These are phyloP conservation scores for Nicotiana undulata DNA, from an alignment of 257 asterid genomes.

Conservation along the genomic window DNA sequence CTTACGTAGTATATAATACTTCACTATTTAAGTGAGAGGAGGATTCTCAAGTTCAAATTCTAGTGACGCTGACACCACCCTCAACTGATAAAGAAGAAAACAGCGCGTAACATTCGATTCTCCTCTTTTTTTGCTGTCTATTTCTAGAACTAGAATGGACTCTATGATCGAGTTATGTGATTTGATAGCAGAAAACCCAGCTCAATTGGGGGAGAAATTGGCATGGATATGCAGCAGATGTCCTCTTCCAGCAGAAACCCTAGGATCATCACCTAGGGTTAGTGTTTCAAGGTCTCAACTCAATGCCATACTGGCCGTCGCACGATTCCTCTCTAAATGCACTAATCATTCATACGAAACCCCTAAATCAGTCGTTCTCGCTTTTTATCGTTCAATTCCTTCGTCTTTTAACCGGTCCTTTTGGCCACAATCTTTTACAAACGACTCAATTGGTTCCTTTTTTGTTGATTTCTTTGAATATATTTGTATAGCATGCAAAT, in stretches of 20 bases:
- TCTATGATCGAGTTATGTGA: no score
- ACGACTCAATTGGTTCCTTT: constrained; percentile 56
- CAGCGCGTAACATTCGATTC: no score
- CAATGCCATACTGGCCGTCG: constrained; percentile 65
- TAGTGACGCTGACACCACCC: no score
- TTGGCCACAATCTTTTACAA: constrained; percentile 85
- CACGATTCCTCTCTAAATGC: constrained; percentile 70
- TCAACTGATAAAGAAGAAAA: no score
- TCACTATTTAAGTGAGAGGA: no score
- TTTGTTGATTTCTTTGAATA: constrained; percentile 49
- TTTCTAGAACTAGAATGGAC: no score
- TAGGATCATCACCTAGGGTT: constrained; percentile 34
- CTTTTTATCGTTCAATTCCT: constrained; percentile 65
- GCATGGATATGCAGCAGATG: constrained; percentile 84
- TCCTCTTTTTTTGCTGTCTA: no score
- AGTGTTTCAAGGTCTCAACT: constrained; percentile 70
- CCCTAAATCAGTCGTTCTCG: constrained; percentile 55
- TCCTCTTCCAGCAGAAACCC: constrained; percentile 62
- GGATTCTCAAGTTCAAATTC: no score
- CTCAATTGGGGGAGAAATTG: constrained; percentile 27
- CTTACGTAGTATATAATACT: no score
- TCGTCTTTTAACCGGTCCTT: constrained; percentile 45
- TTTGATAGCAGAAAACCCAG: no score
- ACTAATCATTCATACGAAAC: constrained; percentile 39
- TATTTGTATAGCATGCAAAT: constrained; percentile 46